Evolutionary conservation across 176 grass and related monocot genomes (phyloP).

Genomic region (Elymus sibiricus): DNA sequence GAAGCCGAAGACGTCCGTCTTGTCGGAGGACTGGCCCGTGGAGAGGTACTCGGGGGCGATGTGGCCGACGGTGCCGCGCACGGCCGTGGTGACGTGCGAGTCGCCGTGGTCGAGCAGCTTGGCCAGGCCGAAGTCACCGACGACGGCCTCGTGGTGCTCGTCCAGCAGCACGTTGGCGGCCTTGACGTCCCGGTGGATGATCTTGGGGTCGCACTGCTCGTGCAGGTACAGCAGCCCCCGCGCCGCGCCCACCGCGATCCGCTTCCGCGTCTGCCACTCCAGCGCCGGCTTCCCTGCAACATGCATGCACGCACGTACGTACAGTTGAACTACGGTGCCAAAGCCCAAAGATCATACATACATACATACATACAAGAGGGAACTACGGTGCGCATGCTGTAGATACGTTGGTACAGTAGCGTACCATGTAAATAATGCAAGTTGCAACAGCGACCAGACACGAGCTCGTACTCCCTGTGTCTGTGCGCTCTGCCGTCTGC

Average conservation of each 20-base stretch:
- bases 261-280: conserved; percentile 64
- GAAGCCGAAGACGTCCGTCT: conserved; percentile 54
- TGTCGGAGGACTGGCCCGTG: background rate
- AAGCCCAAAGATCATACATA: no score
- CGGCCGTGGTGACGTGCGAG: conserved; percentile 78
- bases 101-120: conserved; percentile 86
- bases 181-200: conserved; percentile 97
- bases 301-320: no score
- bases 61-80: conserved; percentile 55
- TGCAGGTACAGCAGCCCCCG: conserved; percentile 73
- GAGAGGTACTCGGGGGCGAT: conserved; percentile 13
- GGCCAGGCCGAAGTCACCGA: conserved; percentile 79
- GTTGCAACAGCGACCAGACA: background rate
- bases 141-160: conserved; percentile 63
- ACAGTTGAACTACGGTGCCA: no score
- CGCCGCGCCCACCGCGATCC: conserved; percentile 67
- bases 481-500: background rate
- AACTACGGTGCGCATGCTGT: no score
- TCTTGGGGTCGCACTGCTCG: conserved; percentile 91
- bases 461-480: background rate
- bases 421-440: background rate
- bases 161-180: conserved; percentile 80
- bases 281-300: conserved; percentile 58
- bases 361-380: no score
- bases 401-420: background rate